Percentiles rank a stretch among this genome's conserved stretches.
phyloP scores from a whole-genome alignment of 257 asterid species.

The Linderniella brevidens region DNA sequence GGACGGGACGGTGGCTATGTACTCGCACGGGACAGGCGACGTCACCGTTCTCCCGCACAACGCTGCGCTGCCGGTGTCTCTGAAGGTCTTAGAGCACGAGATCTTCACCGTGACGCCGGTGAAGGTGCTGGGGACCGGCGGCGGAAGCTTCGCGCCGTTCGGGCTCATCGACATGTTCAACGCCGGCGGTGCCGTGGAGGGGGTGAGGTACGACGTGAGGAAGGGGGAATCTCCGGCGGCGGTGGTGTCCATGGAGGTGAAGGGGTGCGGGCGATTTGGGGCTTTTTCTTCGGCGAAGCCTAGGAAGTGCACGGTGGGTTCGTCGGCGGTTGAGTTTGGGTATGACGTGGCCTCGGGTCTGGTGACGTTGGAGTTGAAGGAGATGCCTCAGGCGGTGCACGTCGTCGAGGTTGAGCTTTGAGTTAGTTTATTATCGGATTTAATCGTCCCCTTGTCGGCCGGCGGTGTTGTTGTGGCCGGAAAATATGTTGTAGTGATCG shows the following conservation, averaged over 20 bases:
- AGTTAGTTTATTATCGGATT: too few species aligned
- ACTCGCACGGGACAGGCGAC: conserved; percentile 31
- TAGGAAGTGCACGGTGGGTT: conserved; percentile 20
- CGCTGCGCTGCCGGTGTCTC: conserved; percentile 50
- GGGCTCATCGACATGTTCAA: conserved; percentile 84
- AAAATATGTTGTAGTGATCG: too few species aligned
- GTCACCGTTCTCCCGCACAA: conserved; percentile 30
- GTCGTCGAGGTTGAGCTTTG: conserved; percentile 22
- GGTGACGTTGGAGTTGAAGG: conserved; percentile 22
- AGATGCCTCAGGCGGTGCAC: conserved; percentile 32
- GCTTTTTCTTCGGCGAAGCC: conserved; percentile 38
- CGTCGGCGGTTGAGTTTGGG: conserved; percentile 16
- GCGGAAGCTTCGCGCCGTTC: conserved; percentile 51
- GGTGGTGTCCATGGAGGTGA: conserved; percentile 18
- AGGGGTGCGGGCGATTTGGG: conserved; percentile 40
- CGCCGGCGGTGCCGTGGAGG: conserved; percentile 67
- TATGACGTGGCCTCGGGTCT: conserved; percentile 20
- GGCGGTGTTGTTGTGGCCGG: too few species aligned
- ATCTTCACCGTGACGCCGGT: conserved; percentile 54
- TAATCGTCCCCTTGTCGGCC: too few species aligned
- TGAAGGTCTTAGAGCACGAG: conserved; percentile 70
- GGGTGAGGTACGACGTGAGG: conserved; percentile 22
- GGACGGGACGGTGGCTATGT: conserved; percentile 44
- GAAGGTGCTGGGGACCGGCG: conserved; percentile 18
- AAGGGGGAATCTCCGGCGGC: conserved; percentile 10